Evolutionary conservation across 768 basidiomycete genomes (phyloP), one percentile per base, ranked within the genome.

Genomic region (Kwoniella europaea): DNA sequence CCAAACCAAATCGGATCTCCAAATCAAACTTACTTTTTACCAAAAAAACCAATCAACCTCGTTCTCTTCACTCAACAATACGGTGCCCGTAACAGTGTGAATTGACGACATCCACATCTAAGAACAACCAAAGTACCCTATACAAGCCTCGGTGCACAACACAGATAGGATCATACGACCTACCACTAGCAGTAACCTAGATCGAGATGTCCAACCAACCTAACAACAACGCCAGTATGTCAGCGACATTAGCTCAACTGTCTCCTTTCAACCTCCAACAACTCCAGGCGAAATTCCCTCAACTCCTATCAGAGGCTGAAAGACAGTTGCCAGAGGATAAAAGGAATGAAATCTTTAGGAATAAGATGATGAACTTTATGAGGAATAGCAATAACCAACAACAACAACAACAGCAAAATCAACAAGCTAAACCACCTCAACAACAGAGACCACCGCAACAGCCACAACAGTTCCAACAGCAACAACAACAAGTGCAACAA

Each of bases 201-300:
- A 12, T 16, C 22, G 43, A 59, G 22, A 57, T 66, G 55, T n/a
- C 55, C 53, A 58, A 43, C 22, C 66, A 50, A 46, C 20, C 18
- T 52, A n/a, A 52, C 18, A 43, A 55, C 55, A 58, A 55, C 41
- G 41, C 42, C 15, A 61, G 20, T 43, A 44, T 61, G 59, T 42
- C 59, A 13, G 61, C 68, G 13, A 50, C 56, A 7, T 60, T 63
- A 24, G 41, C 63, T 0, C n/a, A 13, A 9, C 52, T 56, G 56
- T 57, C 71, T 18, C 27, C 63, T 9, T 65, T 54, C 22, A 71
- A 71, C 44, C 46, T 69, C 57, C 63, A 63, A 16, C 61, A 57
- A 27, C 61, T 78, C 12, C 71, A 76, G 60, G n/a, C 20, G 2
- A 72, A 69, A 16, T 72, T 73, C 50, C 75, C 77, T 6, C 46